A percentile compares a stretch with the other conserved stretches of the same genome.
These are phyloP conservation scores for Ambrosiella xylebori DNA, from an alignment of 2,329 filamentous ascomycete genomes.

Conservation along the genomic window DNA sequence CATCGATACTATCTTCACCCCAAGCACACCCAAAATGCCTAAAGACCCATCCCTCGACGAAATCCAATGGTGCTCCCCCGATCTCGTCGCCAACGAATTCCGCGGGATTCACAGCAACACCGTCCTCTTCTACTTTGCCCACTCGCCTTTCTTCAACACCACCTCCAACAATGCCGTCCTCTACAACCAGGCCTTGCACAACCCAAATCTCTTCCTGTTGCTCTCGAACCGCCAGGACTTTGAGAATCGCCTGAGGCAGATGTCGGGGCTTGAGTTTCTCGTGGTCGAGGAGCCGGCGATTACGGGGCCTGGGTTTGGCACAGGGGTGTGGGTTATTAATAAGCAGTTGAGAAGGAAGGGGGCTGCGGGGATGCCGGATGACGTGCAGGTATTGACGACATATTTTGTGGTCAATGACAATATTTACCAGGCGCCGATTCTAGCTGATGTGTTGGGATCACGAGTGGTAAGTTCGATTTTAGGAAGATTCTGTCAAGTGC, in stretches of 20 bases:
- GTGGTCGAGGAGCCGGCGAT: conserved; percentile 49
- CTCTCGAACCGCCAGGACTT: conserved; percentile 46
- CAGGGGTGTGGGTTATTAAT: conserved; percentile 52
- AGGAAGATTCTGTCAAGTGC: not conserved
- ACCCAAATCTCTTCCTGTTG: conserved; percentile 37
- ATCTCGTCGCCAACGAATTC: conserved; percentile 28
- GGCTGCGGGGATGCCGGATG: conserved; percentile 35
- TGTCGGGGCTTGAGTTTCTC: conserved; percentile 50
- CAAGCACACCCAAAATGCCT: conserved; percentile 21
- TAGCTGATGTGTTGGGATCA: conserved; percentile 41
- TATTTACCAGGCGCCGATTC: conserved; percentile 46
- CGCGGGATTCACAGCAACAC: conserved; percentile 46
- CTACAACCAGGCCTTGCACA: conserved; percentile 43
- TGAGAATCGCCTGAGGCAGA: conserved; percentile 42
- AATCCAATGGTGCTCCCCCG: conserved; percentile 45
- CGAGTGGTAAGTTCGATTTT: conserved; percentile 31
- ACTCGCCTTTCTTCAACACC: conserved; percentile 50
- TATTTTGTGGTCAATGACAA: conserved; percentile 51
- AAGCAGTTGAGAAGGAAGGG: conserved; percentile 46
- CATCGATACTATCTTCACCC: not conserved
- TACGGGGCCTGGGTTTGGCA: conserved; percentile 45
- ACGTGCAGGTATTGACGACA: conserved; percentile 39
- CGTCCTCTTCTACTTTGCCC: conserved; percentile 50
- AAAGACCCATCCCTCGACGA: conserved; percentile 43
- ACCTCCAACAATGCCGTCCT: conserved; percentile 52